Conservation (phyloP, 768 basidiomycete genomes). For the Lactarius psammicola region DNA sequence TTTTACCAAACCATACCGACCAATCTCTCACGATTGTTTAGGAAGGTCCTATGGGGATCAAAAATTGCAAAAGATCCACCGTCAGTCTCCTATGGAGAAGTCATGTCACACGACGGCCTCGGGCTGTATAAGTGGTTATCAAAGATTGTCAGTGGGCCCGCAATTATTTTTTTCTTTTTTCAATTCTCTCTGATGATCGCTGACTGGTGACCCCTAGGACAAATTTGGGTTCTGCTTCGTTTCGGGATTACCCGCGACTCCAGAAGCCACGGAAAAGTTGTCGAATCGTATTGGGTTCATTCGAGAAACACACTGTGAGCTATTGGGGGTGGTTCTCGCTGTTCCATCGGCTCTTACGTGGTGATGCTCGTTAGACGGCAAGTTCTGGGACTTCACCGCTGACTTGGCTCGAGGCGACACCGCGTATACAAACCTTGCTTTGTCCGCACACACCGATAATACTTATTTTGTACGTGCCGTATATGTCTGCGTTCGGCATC, state of each 20-base stretch:
- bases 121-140: slow-evolving; percentile 81
- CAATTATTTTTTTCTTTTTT: background rate
- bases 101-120: slow-evolving; percentile 60
- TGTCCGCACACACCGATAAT: slow-evolving; percentile 81
- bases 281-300: slow-evolving; percentile 79
- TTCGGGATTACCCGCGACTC: slow-evolving; percentile 71
- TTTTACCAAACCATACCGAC: slow-evolving; percentile 5
- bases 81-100: slow-evolving; percentile 66
- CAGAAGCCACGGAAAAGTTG: slow-evolving; percentile 82
- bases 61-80: slow-evolving; percentile 76
- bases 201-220: slow-evolving; percentile 49
- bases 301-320: slow-evolving; percentile 75
- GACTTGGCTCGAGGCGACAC: slow-evolving; percentile 90
- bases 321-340: background rate
- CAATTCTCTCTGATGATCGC: background rate
- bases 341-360: background rate
- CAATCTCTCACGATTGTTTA: slow-evolving; percentile 26
- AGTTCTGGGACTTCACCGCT: slow-evolving; percentile 96
- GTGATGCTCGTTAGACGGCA: slow-evolving; percentile 59
- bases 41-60: slow-evolving; percentile 80
- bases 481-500: background rate
- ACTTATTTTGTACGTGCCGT: slow-evolving; percentile 62
- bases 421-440: slow-evolving; percentile 86
- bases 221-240: slow-evolving; percentile 89
- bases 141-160: slow-evolving; percentile 58